phyloP scores from a whole-genome alignment of 1,284 basidiomycete genomes.

The Cutaneotrichosporon sp. region DNA sequence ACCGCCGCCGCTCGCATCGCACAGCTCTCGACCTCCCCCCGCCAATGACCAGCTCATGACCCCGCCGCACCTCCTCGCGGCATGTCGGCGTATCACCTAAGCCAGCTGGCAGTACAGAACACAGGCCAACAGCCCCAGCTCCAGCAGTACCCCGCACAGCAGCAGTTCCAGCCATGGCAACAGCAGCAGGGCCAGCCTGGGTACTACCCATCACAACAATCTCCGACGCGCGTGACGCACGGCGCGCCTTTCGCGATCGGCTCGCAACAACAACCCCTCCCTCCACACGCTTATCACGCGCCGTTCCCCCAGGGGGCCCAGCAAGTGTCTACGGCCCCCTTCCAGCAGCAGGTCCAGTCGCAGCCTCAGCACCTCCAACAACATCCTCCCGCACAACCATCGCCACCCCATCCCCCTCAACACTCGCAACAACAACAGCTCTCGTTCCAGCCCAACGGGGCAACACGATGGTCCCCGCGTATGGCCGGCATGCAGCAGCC shows the following conservation, averaged over 20 bases:
- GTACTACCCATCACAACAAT: background rate
- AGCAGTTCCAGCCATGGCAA: too few relatives aligned
- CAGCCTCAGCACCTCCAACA: too few relatives aligned
- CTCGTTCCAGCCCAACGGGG: too few relatives aligned
- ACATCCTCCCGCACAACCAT: background rate
- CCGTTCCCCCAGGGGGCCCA: too few relatives aligned
- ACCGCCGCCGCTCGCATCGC: background rate
- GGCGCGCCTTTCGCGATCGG: background rate
- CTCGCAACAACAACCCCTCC: background rate
- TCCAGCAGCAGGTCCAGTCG: too few relatives aligned
- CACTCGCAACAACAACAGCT: background rate
- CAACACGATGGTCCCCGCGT: background rate
- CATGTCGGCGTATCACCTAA: background rate
- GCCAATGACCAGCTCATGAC: background rate
- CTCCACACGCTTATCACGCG: too few relatives aligned
- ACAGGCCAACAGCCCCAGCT: background rate
- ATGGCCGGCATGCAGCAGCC: background rate
- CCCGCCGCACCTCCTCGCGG: background rate
- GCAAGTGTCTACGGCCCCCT: too few relatives aligned
- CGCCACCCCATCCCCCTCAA: background rate
- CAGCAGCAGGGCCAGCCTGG: background rate
- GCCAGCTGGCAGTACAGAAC: background rate
- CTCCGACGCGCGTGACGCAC: background rate
- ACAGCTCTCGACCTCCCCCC: too few relatives aligned
- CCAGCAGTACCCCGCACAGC: too few relatives aligned